Conservation (phyloP, 2,329 filamentous ascomycete genomes). For the Curvularia sp. region DNA sequence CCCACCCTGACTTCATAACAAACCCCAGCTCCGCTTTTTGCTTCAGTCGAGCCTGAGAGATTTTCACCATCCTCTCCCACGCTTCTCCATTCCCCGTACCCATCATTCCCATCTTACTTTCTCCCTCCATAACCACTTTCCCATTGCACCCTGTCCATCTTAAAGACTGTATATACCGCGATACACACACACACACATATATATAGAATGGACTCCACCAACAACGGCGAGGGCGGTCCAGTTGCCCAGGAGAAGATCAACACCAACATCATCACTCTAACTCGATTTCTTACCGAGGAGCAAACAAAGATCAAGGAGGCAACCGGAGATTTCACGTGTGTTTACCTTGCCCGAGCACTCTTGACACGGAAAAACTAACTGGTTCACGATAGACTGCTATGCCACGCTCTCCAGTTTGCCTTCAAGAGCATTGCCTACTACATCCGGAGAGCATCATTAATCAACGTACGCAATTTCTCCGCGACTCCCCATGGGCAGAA, state of each 20-base stretch:
- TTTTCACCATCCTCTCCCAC: slow-evolving; percentile 14
- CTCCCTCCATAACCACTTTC: slow-evolving; percentile 2
- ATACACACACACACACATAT: background rate
- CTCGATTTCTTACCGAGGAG: slow-evolving; percentile 94
- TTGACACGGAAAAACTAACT: background rate
- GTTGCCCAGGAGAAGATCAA: slow-evolving; percentile 80
- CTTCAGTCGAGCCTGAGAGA: slow-evolving; percentile 17
- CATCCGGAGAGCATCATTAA: slow-evolving; percentile 92
- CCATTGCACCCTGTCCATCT: slow-evolving; percentile 4
- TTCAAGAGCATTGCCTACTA: slow-evolving; percentile 99
- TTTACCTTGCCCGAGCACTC: slow-evolving; percentile 15
- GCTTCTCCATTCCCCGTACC: slow-evolving; percentile 14
- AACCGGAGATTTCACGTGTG: slow-evolving; percentile 97
- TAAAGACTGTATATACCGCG: background rate
- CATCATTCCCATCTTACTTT: slow-evolving; percentile 11
- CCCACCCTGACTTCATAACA: slow-evolving; percentile 46
- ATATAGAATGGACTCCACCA: slow-evolving; percentile 51
- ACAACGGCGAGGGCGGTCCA: slow-evolving; percentile 58
- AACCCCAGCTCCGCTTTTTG: slow-evolving; percentile 27
- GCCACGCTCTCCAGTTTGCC: slow-evolving; percentile 97
- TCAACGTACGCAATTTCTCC: slow-evolving; percentile 66
- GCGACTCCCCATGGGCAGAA: background rate
- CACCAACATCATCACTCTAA: slow-evolving; percentile 94
- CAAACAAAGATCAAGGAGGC: slow-evolving; percentile 92
- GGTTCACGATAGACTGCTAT: slow-evolving; percentile 72